Base-by-base conservation (phyloP, 2,329 filamentous ascomycete genomes). In the Tolypocladium ovalisporum region DNA sequence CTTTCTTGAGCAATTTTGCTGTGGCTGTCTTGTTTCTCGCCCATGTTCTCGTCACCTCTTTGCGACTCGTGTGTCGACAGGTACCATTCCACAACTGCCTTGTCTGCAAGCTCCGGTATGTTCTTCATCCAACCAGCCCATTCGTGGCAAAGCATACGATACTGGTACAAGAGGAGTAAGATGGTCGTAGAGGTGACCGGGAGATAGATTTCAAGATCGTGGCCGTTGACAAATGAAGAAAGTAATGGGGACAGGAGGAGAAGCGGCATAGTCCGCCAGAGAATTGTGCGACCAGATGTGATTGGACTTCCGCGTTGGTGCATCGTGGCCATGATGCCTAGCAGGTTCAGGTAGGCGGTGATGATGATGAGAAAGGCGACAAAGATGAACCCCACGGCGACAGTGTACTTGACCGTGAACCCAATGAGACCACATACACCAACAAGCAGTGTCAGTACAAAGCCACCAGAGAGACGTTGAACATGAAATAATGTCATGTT, bases 51-150 rank as follows among this genome's bases (percentile, higher is more conserved):
- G 54, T 62, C 58, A 17, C 29, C 4, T 4, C 9, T 2, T 4
- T 52, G 47, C 54, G 67, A 59, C 51, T 60, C 60, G 17, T 51
- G 35, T 37, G 67, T 71, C 22, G 70, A 62, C 13, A 71, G 65
- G 64, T 78, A 79, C 78, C 79, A 82, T 17, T 71, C 69, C 36
- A 78, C 68, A 9, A 81, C 71, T 42, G 79, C 76, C n/a, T 71
- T 68, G 60, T 81, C 79, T 47, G 75, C 73, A 34, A 81, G 68
- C 7, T 72, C 72, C 53, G 76, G 74, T 49, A 82, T 76, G 47
- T 76, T 75, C 56, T 74, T 68, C 60, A 77, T 75, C 83, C 83
- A 86, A 2, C 75, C 80, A 4, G 80, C 78, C 83, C 83, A 86
- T 61, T 80, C 76, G 27, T 78, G 77, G 40, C 77, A 77, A 7